Conservation (phyloP, 176 grass and related monocot species). For the Lolium perenne region DNA sequence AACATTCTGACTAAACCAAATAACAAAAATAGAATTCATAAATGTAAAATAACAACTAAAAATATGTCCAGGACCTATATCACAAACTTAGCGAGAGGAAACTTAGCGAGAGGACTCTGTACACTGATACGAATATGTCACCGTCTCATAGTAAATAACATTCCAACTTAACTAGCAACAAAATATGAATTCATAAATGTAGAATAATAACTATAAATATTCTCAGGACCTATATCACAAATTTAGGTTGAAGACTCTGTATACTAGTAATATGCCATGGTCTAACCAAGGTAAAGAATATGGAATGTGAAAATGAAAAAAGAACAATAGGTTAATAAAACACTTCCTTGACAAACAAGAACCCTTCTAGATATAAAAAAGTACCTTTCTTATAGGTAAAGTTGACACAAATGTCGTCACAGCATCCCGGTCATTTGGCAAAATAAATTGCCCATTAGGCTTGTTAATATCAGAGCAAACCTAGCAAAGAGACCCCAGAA, state of each 20-base stretch:
- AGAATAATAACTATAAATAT: slow-evolving; percentile 21
- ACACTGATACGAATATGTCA: neutral
- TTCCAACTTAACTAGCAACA: slow-evolving; percentile 1
- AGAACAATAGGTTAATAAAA: slow-evolving; percentile 4
- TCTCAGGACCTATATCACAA: neutral
- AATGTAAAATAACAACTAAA: slow-evolving; percentile 26
- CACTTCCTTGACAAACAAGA: neutral
- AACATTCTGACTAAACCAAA: slow-evolving; percentile 6
- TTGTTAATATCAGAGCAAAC: slow-evolving; percentile 99
- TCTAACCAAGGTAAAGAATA: slow-evolving; percentile 19
- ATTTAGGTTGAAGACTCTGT: neutral
- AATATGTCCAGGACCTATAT: neutral
- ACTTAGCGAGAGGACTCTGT: neutral
- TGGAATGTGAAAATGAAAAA: neutral
- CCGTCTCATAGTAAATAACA: neutral
- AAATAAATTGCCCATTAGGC: slow-evolving; percentile 95
- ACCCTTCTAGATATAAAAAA: slow-evolving; percentile 17
- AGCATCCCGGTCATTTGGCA: slow-evolving; percentile 71
- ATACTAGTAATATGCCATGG: slow-evolving; percentile 6
- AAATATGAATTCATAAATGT: slow-evolving; percentile 20
- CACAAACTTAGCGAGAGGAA: neutral
- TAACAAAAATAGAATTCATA: slow-evolving; percentile 5
- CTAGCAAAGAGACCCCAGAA: slow-evolving; percentile 50
- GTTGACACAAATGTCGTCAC: slow-evolving; percentile 88
- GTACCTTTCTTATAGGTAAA: slow-evolving; percentile 94